Conservation (phyloP, 1,284 basidiomycete genomes). For the Trametes pubescens region DNA sequence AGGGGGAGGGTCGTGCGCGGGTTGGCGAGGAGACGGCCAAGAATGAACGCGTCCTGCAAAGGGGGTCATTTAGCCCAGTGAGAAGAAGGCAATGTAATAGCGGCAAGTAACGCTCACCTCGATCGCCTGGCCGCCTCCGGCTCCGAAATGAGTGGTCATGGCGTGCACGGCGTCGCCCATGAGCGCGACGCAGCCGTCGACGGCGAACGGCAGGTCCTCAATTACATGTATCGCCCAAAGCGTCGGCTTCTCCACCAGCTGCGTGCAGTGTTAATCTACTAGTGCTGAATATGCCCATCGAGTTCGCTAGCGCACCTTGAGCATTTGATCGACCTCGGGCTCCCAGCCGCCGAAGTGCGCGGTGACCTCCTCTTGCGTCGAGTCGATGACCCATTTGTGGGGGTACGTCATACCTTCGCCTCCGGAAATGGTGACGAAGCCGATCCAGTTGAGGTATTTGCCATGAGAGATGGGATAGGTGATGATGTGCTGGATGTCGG, state of each 20-base stretch:
- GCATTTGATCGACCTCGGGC: constrained; percentile 35
- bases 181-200: constrained; percentile 34
- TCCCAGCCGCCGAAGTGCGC: constrained; percentile 38
- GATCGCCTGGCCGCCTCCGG: constrained; percentile 51
- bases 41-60: neutral
- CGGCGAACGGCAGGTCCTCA: constrained; percentile 33
- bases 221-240: constrained; percentile 39
- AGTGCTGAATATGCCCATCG: neutral
- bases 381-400: constrained; percentile 36
- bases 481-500: constrained; percentile 26
- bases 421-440: constrained; percentile 32
- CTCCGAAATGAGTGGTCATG: constrained; percentile 50
- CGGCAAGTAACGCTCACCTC: constrained; percentile 39
- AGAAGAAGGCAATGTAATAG: neutral
- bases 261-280: neutral
- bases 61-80: neutral
- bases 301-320: constrained; percentile 28
- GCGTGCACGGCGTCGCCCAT: constrained; percentile 46
- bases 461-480: constrained; percentile 37
- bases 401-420: constrained; percentile 34
- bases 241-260: constrained; percentile 36
- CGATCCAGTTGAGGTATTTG: constrained; percentile 35
- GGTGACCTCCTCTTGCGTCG: constrained; percentile 33
- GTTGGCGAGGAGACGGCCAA: constrained; percentile 42
- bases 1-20: constrained; percentile 22